Percentiles rank a stretch among this genome's conserved stretches.
Evolutionary conservation across 345 rosid species (phyloP).

Genomic region (Punica granatum): DNA sequence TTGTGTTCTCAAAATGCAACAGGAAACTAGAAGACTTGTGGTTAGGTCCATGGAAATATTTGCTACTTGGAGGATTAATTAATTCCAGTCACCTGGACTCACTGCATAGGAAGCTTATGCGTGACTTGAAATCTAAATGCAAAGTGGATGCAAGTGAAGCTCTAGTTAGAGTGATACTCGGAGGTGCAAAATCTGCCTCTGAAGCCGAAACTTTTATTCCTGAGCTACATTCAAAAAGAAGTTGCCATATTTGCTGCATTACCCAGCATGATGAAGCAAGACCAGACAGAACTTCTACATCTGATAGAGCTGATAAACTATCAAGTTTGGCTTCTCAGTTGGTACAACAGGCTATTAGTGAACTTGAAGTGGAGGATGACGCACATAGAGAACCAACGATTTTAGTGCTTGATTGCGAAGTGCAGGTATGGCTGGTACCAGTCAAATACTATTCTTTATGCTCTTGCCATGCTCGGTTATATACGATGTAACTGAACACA

Average conservation of each 20-base stretch:
- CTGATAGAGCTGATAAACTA: slow-evolving; percentile 23
- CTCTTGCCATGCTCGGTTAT: background rate
- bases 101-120: slow-evolving; percentile 43
- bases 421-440: slow-evolving; percentile 57
- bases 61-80: slow-evolving; percentile 59
- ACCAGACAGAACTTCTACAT: slow-evolving; percentile 15
- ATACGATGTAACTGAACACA: background rate
- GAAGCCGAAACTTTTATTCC: slow-evolving; percentile 39
- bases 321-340: slow-evolving; percentile 50
- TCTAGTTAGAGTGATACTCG: slow-evolving; percentile 54
- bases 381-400: slow-evolving; percentile 54
- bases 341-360: slow-evolving; percentile 46
- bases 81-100: slow-evolving; percentile 33
- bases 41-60: slow-evolving; percentile 78
- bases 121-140: slow-evolving; percentile 63
- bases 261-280: slow-evolving; percentile 29
- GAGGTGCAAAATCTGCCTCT: slow-evolving; percentile 28
- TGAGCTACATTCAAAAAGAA: slow-evolving; percentile 35
- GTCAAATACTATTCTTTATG: background rate
- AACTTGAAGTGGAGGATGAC: slow-evolving; percentile 37
- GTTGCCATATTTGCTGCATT: slow-evolving; percentile 50
- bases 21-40: slow-evolving; percentile 79
- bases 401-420: slow-evolving; percentile 66
- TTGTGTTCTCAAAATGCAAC: slow-evolving; percentile 13
- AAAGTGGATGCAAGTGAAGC: slow-evolving; percentile 53